phyloP scores from a whole-genome alignment of 75 land plant genomes.

The Sequoia sempervirens region DNA sequence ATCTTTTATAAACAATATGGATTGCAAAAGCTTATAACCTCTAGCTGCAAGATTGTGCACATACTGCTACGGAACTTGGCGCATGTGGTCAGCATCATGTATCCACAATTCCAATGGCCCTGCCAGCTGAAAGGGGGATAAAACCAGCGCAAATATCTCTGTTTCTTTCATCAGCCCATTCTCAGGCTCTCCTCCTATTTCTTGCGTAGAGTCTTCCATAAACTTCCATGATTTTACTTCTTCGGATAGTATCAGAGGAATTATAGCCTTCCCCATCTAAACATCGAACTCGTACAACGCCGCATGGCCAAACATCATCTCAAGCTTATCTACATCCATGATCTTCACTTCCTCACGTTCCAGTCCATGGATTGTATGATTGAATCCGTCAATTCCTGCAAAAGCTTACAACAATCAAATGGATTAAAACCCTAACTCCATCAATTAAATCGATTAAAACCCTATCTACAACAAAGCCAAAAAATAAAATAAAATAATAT shows the following conservation, averaged over 20 bases:
- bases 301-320: constrained; percentile 72
- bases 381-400: constrained; percentile 74
- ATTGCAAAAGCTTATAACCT: no score
- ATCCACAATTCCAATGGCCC: constrained; percentile 99
- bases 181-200: no score
- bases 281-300: constrained; percentile 88
- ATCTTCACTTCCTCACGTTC: constrained; percentile 56
- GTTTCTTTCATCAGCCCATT: constrained; percentile 11
- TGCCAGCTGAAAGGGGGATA: constrained; percentile 87
- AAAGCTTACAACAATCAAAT: background rate
- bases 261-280: constrained; percentile 53
- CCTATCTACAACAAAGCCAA: background rate
- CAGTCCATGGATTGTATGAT: constrained; percentile 60
- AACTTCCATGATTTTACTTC: no score
- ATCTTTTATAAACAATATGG: no score
- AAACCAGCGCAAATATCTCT: constrained; percentile 30
- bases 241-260: constrained; percentile 74
- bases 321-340: constrained; percentile 57
- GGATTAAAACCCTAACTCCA: background rate
- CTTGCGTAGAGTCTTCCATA: no score
- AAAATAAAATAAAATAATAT: background rate
- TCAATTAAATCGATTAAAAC: background rate
- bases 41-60: constrained; percentile 1
- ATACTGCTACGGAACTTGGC: constrained; percentile 84
- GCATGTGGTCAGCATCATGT: constrained; percentile 85